Evolutionary conservation across 129 eudicot genomes (phyloP).

Genomic region (Silybum marianum): DNA sequence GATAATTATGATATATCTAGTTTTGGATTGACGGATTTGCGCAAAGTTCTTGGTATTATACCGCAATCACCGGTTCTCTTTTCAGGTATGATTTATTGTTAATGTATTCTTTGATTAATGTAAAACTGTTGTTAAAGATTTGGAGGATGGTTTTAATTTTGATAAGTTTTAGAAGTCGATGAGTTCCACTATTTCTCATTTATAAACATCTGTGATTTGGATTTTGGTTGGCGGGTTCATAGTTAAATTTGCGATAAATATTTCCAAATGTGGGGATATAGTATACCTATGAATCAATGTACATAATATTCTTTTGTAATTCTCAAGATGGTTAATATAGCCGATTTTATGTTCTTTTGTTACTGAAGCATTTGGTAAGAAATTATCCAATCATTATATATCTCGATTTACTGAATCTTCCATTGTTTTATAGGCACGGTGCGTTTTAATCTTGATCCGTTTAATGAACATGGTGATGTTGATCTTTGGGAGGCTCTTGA

Average conservation of each 20-base stretch:
- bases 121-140: too few relatives aligned
- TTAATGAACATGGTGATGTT: slow-evolving; percentile 80
- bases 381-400: not conserved
- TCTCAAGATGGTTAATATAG: not conserved
- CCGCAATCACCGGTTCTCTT: slow-evolving; percentile 94
- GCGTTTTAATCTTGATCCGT: slow-evolving; percentile 97
- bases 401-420: slow-evolving; percentile 9
- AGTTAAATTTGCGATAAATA: not conserved
- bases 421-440: slow-evolving; percentile 61
- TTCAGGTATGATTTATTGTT: slow-evolving; percentile 58
- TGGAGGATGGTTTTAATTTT: not conserved
- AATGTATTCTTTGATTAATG: too few relatives aligned
- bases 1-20: slow-evolving; percentile 71
- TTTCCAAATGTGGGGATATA: not conserved
- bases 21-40: slow-evolving; percentile 80
- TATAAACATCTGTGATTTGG: too few relatives aligned
- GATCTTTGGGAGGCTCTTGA: slow-evolving; percentile 98
- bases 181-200: too few relatives aligned
- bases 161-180: not conserved
- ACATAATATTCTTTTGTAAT: not conserved
- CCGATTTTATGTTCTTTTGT: not conserved
- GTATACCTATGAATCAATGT: not conserved
- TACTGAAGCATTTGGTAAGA: not conserved
- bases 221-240: not conserved
- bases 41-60: slow-evolving; percentile 87